phyloP scores from a whole-genome alignment of 129 eudicot genomes.

The Daucus carota region DH1_v3.0 NC_030381.2:18025501-18026000 shows the following conservation, averaged over 20 bases:
- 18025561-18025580: conserved; percentile 2
- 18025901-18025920: not conserved
- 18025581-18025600: not conserved
- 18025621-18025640: not conserved
- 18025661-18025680: not conserved
- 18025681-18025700: not conserved
- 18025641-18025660: not conserved
- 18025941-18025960: not conserved
- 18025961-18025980: not conserved
- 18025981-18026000: not conserved
- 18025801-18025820: conserved; percentile 46
- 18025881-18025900: not conserved
- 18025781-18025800: conserved; percentile 56
- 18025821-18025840: conserved; percentile 75
- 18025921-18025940: not conserved
- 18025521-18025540: conserved; percentile 1
- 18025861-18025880: not conserved
- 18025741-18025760: conserved; percentile 9
- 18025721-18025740: not conserved
- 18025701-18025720: conserved; percentile 6
- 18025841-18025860: conserved; percentile 67
- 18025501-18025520: not conserved
- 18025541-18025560: not conserved
- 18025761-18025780: conserved; percentile 37
- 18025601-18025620: not conserved